Conservation (phyloP, 148 eudicot genomes). For the Amaranthus hypochondriacus region DNA sequence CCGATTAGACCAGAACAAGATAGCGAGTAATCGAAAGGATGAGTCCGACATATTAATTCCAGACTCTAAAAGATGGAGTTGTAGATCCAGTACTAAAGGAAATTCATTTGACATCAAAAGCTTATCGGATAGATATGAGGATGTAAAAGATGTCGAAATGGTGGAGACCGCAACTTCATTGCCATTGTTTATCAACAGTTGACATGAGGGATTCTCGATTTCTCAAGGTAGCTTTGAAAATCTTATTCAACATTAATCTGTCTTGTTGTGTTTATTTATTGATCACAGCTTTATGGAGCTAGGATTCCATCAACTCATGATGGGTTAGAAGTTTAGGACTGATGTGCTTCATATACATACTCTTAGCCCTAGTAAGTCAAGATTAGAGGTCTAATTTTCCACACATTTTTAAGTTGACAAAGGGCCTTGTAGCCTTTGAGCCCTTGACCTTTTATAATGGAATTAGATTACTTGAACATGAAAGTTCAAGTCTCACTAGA, state of each 20-base stretch:
- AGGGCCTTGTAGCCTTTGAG: slow-evolving; percentile 9
- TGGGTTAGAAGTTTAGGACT: slow-evolving; percentile 5
- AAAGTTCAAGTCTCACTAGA: slow-evolving; percentile 3
- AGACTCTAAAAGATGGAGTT: slow-evolving; percentile 31
- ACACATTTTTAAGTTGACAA: slow-evolving; percentile 21
- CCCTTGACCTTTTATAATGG: background rate
- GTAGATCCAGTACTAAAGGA: slow-evolving; percentile 17
- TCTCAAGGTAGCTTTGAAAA: slow-evolving; percentile 10
- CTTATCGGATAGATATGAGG: slow-evolving; percentile 24
- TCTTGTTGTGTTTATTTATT: slow-evolving; percentile 22
- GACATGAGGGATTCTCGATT: slow-evolving; percentile 4
- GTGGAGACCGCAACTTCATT: slow-evolving; percentile 28
- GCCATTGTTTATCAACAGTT: slow-evolving; percentile 29
- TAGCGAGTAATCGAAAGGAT: slow-evolving; percentile 12
- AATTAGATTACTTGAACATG: background rate
- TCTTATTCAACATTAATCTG: slow-evolving; percentile 1
- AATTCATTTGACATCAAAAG: slow-evolving; percentile 1
- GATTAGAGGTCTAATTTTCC: slow-evolving; percentile 31
- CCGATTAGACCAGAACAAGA: slow-evolving; percentile 40
- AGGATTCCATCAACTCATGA: no score
- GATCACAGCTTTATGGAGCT: no score
- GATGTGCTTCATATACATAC: background rate
- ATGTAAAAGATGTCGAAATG: slow-evolving; percentile 32
- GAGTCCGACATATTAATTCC: slow-evolving; percentile 17
- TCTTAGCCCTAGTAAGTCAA: background rate